Evolutionary conservation across 768 basidiomycete genomes (phyloP).

Genomic region (Daedaleopsis nitida): DNA sequence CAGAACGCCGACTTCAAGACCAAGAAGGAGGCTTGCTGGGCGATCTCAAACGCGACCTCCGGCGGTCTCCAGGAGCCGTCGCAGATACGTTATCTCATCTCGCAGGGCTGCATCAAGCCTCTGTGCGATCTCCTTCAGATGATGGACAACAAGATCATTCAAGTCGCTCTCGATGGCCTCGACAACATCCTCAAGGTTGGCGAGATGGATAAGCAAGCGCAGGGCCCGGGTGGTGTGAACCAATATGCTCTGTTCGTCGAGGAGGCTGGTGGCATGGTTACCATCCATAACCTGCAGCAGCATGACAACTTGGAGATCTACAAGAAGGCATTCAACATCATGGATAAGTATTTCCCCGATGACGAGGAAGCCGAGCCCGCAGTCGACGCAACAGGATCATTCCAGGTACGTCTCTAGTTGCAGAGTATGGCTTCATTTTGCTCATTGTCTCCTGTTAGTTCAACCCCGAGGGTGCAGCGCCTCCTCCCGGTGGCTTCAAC

Average conservation of each 20-base stretch:
- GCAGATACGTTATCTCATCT: constrained; percentile 97
- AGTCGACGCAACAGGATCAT: constrained; percentile 72
- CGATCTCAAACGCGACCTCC: constrained; percentile 97
- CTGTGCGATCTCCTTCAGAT: constrained; percentile 94
- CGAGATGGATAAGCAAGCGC: constrained; percentile 87
- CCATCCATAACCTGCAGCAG: constrained; percentile 98
- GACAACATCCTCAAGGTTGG: constrained; percentile 99
- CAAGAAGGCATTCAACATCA: constrained; percentile 99
- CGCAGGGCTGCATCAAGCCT: constrained; percentile 98
- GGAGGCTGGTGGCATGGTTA: constrained; percentile 98
- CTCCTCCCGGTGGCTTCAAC: constrained; percentile 95
- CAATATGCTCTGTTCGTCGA: constrained; percentile 94
- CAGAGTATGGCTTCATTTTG: background rate
- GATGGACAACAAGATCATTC: constrained; percentile 99
- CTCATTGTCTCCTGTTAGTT: constrained; percentile 48
- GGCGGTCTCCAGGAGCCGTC: constrained; percentile 95
- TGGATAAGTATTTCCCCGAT: constrained; percentile 98
- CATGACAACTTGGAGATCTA: constrained; percentile 99
- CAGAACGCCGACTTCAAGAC: constrained; percentile 99
- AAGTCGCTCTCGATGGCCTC: constrained; percentile 95
- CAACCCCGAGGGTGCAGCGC: constrained; percentile 82
- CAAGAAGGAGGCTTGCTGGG: constrained; percentile 99
- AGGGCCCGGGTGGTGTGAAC: constrained; percentile 82
- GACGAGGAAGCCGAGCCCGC: constrained; percentile 92
- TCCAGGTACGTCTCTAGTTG: constrained; percentile 55